Evolutionary conservation across 495 filamentous ascomycete genomes (phyloP), one percentile per base, ranked within the genome.

Genomic region (Xylaria intraflava): DNA sequence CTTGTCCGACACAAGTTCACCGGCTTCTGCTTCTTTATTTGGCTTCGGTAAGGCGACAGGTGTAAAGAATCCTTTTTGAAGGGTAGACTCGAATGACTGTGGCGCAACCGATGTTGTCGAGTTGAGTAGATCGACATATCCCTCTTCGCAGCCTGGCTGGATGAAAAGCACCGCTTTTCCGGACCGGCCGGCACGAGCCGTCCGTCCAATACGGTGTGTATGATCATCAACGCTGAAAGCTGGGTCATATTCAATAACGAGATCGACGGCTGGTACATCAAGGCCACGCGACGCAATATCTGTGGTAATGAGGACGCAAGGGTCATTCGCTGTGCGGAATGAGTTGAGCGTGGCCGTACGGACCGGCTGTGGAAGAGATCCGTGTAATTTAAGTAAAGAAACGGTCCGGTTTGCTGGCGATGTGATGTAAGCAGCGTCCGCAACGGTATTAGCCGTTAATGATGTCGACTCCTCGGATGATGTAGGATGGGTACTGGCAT

Each of bases 261-360:
- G 78, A 61, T 98, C 93, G 35, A 97, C 86, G 40, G 95, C 91
- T 1, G 92, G 90, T 3, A 98, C 76, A 71, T 98, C 93, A 27
- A 97, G 81, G 62, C 93, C 93, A 49, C 93, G 88, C 17, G 93
- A 91, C 17, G 92, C 88, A 39, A 98, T 92, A 60, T 97, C 93
- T 6, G 93, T 97, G 64, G 89, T 95, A 61, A 98, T 78, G 49
- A 98, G 80, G 17, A 97, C 81, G 0, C 83, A 81, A 1, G 92
- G 82, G 2, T 86, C 76, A 3, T 73, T 75, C 53, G 77, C 83
- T 35, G 65, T 64, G 22, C 85, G 79, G 72, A 93, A 98, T 12
- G 87, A 79, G 40, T 81, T 73, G 8, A 98, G 80, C 0, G 93
- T 95, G 2, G 88, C 76, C 1, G 90, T 93, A 39, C 94, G 88